These are phyloP conservation scores for Vigna trinervia DNA, from an alignment of 306 rosid species.

Conservation along the genomic window DNA sequence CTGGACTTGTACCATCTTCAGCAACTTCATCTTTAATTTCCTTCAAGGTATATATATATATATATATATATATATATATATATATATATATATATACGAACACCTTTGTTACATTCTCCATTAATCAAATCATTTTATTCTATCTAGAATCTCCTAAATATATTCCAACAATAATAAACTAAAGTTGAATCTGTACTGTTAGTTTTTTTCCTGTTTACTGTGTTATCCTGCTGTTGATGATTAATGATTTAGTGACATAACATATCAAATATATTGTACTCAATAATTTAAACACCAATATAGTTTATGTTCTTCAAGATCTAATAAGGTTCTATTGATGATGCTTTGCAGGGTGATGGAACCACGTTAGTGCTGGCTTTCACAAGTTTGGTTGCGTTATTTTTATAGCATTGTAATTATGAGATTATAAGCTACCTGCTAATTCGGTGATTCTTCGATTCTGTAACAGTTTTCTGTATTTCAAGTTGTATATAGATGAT, in stretches of 20 bases:
- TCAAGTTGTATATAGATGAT: constrained; percentile 25
- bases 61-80: constrained; percentile 19
- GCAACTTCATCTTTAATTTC: constrained; percentile 70
- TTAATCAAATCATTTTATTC: too few relatives aligned
- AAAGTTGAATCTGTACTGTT: too few relatives aligned
- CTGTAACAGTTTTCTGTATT: constrained; percentile 39
- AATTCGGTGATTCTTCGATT: constrained; percentile 34
- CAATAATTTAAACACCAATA: too few relatives aligned
- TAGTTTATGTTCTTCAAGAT: too few relatives aligned
- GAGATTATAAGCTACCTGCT: background rate
- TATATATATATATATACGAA: constrained; percentile 3
- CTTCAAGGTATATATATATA: constrained; percentile 57
- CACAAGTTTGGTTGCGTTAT: constrained; percentile 59
- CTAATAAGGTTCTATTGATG: background rate
- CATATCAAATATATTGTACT: too few relatives aligned
- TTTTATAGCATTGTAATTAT: constrained; percentile 47
- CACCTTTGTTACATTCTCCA: too few relatives aligned
- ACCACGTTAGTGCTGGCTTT: constrained; percentile 54
- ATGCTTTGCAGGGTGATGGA: constrained; percentile 58
- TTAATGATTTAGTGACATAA: too few relatives aligned
- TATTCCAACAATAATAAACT: too few relatives aligned
- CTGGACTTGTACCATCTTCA: constrained; percentile 74
- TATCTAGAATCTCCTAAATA: too few relatives aligned
- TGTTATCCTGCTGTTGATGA: too few relatives aligned
- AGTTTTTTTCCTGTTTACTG: too few relatives aligned